Evolutionary conservation across 257 asterid genomes (phyloP).

Genomic region (Rubia yunnanensis): DNA sequence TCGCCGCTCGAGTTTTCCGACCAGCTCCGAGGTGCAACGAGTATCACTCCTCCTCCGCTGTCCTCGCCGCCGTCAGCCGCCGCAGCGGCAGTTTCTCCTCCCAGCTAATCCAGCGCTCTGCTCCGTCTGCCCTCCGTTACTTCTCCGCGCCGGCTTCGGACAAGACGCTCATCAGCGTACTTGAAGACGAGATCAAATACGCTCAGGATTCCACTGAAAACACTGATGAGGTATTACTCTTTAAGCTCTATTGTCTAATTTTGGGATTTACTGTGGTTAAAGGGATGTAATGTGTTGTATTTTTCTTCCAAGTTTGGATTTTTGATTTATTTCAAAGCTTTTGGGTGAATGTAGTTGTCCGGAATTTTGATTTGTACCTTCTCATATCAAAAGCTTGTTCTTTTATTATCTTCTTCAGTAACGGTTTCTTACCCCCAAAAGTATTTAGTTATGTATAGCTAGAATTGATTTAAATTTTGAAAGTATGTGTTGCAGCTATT

Average conservation of each 20-base stretch:
- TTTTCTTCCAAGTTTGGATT: not conserved
- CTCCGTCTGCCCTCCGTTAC: conserved; percentile 35
- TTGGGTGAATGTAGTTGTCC: not conserved
- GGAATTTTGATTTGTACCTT: not conserved
- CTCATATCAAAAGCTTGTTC: not conserved
- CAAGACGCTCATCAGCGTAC: conserved; percentile 39
- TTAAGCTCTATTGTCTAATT: not conserved
- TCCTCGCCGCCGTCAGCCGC: conserved; percentile 30
- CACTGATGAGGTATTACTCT: not conserved
- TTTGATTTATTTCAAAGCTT: not conserved
- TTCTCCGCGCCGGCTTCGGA: conserved; percentile 41
- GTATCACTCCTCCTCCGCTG: conserved; percentile 29
- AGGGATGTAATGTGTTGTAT: not conserved
- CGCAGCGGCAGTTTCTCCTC: conserved; percentile 11
- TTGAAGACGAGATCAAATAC: conserved; percentile 46
- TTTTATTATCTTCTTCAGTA: too few relatives aligned
- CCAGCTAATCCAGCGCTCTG: conserved; percentile 21
- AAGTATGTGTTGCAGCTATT: not conserved
- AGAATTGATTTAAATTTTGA: too few relatives aligned
- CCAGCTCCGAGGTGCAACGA: conserved; percentile 35
- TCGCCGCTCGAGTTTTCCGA: conserved; percentile 30
- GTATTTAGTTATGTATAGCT: too few relatives aligned
- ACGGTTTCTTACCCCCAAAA: too few relatives aligned
- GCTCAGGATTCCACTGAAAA: conserved; percentile 25
- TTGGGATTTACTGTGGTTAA: not conserved